Percentiles rank a stretch among this genome's conserved stretches.
These are phyloP conservation scores for Cucurbitaria berberidis DNA, from an alignment of 2,329 filamentous ascomycete species.

Conservation along the genomic window DNA sequence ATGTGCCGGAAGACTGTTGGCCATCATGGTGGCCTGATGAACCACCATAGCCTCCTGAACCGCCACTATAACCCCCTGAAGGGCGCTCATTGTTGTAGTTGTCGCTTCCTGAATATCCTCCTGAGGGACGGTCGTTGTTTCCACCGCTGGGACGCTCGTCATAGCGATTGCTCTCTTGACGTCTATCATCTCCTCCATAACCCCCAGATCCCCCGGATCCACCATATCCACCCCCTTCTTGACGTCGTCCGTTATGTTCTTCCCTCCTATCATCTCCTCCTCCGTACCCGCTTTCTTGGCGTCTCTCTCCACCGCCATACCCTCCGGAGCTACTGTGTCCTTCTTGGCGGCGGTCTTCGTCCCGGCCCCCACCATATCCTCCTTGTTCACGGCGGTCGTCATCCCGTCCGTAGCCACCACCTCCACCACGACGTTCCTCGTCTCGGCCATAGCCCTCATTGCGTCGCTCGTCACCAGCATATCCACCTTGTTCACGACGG, in stretches of 20 bases:
- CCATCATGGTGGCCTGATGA: conserved; percentile 24
- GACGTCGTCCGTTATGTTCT: conserved; percentile 9
- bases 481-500: conserved; percentile 19
- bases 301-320: conserved; percentile 7
- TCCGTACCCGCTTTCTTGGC: background rate
- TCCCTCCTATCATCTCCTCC: background rate
- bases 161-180: conserved; percentile 24
- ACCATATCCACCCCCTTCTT: conserved; percentile 14
- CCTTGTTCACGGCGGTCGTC: conserved; percentile 13
- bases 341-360: conserved; percentile 11
- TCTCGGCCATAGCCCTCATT: conserved; percentile 18
- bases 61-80: conserved; percentile 25
- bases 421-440: conserved; percentile 8
- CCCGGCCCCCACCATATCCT: conserved; percentile 19
- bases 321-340: conserved; percentile 10
- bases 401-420: conserved; percentile 1
- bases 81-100: conserved; percentile 30
- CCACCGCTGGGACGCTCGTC: conserved; percentile 35
- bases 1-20: conserved; percentile 50
- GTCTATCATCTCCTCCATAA: conserved; percentile 22
- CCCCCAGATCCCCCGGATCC: conserved; percentile 20
- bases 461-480: conserved; percentile 24
- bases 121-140: too few species aligned
- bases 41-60: conserved; percentile 16
- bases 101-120: too few species aligned